Percentiles rank a stretch among this genome's conserved stretches.
These are phyloP conservation scores for Backusella tarrabulga DNA, from an alignment of 192 early-diverging fungal genomes.

Conservation along the genomic window DNA sequence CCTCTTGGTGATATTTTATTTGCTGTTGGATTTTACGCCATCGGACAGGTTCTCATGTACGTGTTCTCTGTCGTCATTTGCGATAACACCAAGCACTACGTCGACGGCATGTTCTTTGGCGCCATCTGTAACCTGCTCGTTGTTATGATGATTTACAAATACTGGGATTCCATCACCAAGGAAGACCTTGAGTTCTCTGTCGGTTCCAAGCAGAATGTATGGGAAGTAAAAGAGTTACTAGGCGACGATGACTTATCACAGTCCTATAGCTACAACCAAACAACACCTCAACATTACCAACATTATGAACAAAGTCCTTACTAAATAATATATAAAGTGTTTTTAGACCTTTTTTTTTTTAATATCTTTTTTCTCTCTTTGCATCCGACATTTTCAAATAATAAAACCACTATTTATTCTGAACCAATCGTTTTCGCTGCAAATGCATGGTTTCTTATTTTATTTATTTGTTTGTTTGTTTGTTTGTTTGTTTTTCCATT, in stretches of 20 bases:
- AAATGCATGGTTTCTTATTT: not conserved
- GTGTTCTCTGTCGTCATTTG: conserved; percentile 83
- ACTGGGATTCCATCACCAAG: conserved; percentile 99
- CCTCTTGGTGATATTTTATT: conserved; percentile 93
- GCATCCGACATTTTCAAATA: not conserved
- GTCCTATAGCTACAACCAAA: conserved; percentile 28
- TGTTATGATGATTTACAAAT: conserved; percentile 99
- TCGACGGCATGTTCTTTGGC: conserved; percentile 97
- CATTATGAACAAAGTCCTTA: conserved; percentile 26
- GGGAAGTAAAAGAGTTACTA: conserved; percentile 78
- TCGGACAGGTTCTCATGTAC: conserved; percentile 82
- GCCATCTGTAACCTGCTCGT: conserved; percentile 85
- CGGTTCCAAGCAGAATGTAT: conserved; percentile 72
- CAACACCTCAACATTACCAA: conserved; percentile 34
- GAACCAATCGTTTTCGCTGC: not conserved
- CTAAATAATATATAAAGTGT: not conserved
- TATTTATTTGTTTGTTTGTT: not conserved
- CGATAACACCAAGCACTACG: conserved; percentile 87
- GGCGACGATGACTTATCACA: conserved; percentile 48
- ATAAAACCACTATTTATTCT: not conserved
- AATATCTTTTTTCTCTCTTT: not conserved
- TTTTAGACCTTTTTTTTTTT: not conserved
- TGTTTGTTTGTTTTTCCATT: not conserved
- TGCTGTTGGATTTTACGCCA: conserved; percentile 81
- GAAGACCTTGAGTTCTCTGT: conserved; percentile 95